Evolutionary conservation across 345 rosid genomes (phyloP), one percentile per base, ranked within the genome.

Genomic region (Erysimum cheiranthoides): DNA sequence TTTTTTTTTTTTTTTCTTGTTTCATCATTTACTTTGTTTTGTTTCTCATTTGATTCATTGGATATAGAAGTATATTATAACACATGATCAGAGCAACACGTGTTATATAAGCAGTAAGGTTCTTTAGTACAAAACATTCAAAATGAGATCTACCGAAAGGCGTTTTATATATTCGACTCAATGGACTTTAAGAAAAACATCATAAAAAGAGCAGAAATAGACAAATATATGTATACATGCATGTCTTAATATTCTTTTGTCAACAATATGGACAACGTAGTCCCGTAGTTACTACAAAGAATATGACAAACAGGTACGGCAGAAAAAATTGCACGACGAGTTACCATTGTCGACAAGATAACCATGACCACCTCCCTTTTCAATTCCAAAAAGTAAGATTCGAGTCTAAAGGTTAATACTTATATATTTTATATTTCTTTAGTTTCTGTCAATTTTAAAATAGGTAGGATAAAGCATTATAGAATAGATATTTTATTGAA

Each of bases 231-330:
- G 16, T 11, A 16, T 39, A 3, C 13, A 11, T 43, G 35, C 35
- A 5, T 32, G 18, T 45, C 6, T 6, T 45, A 45, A 45, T 38
- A 51, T 50, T 16, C 50, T 34, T 27, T 53, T 67, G 45, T 73
- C 70, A 64, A 46, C 54, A 52, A 52, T 51, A 49, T 27, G 17
- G 3, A 6, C 27, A 46, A 35, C 39, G 21, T 46, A 36, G 50
- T 49, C 62, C 3, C 9, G 39, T 71, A 50, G 18, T 16, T n/a
- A n/a, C n/a, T n/a, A n/a, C n/a, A n/a, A n/a, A n/a, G n/a, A n/a
- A n/a, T n/a, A n/a, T n/a, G 67, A 71, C 75, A 71, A 71, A 34
- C 34, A 34, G 61, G 69, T 61, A 61, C 69, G 38, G 76, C 69
- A 52, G 43, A 52, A 61, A 73, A 61, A 25, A 32, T 5, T 62